These are phyloP conservation scores for Wickerhamomyces bisporus DNA, from an alignment of 805 yeast species.

Conservation along the genomic window DNA sequence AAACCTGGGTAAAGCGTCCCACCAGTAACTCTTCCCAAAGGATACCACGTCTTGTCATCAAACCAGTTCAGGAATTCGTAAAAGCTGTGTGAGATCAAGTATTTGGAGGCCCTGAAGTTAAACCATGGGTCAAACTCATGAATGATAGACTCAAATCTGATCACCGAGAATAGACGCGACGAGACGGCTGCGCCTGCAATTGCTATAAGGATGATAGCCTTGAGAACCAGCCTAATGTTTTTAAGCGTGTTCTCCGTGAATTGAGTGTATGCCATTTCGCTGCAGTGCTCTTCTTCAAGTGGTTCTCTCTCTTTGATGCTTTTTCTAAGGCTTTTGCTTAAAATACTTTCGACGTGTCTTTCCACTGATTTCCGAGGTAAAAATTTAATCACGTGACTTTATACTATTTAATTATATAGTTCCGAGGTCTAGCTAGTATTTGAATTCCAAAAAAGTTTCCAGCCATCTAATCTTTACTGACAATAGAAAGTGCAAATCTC, in stretches of 20 bases:
- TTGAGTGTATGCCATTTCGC: slow-evolving; percentile 4
- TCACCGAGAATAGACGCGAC: slow-evolving; percentile 91
- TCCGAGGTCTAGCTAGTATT: no score
- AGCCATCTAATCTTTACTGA: no score
- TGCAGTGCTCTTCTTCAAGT: background rate
- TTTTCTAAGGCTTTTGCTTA: no score
- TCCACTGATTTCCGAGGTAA: no score
- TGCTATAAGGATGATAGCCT: slow-evolving; percentile 62
- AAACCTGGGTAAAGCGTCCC: slow-evolving; percentile 97
- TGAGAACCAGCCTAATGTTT: slow-evolving; percentile 31
- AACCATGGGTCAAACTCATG: slow-evolving; percentile 98
- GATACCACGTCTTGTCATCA: slow-evolving; percentile 98
- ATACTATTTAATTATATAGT: no score
- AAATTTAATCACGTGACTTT: no score
- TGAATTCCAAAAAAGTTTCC: no score
- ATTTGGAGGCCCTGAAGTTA: slow-evolving; percentile 94
- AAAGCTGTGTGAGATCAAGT: slow-evolving; percentile 75
- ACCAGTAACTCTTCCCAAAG: slow-evolving; percentile 97
- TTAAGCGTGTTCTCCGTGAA: slow-evolving; percentile 17
- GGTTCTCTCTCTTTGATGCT: no score
- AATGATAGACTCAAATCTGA: slow-evolving; percentile 91
- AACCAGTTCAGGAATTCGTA: slow-evolving; percentile 96
- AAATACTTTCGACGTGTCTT: no score
- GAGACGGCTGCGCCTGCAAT: slow-evolving; percentile 91
- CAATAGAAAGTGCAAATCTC: no score